Evolutionary conservation across 2,329 filamentous ascomycete species (phyloP), one percentile per base, ranked within the genome.

Genomic region (Coniochaeta sp.): DNA sequence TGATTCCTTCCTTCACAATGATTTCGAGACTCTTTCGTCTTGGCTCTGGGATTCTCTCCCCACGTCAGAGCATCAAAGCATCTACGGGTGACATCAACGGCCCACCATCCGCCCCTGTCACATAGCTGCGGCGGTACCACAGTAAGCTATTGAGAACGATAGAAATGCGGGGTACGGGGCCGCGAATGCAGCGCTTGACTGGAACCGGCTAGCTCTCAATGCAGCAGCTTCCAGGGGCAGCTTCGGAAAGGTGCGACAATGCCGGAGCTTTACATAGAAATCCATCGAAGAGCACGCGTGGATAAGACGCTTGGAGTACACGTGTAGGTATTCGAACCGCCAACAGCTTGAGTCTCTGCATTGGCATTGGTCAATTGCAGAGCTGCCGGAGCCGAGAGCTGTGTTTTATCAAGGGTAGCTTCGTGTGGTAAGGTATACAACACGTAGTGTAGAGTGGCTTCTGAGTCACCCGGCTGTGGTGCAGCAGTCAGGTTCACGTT

Each of bases 21-120:
- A 28, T 5, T 7, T 28, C 44, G 44, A 50, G 44, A 16, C 44
- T 26, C 19, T 26, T 31, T 24, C 24, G 43, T 12, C 47, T n/a
- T 52, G 12, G 7, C 24, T 31, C 12, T 16, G 26, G 26, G 14
- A 6, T 14, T 31, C 24, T 52, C 31, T 57, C 33, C n/a, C 54
- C 54, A 57, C 54, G 54, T 57, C 38, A 22, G 31, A 57, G 16
- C 28, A 33, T 33, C 31, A n/a, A 5, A 31, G 28, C 28, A 31
- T 9, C 31, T 36, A 31, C 34, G 26, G 24, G 54, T 57, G 54
- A 57, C 54, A 57, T 57, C 54, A 57, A 57, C 54, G 54, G 54
- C 17, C 54, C 54, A 57, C 54, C 14, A 14, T 22, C 5, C 28
- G 14, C 17, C n/a, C 34, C 31, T 57, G 31, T 57, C 31, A 57